phyloP scores from a whole-genome alignment of 345 rosid species.

The Hibiscus trionum region DNA sequence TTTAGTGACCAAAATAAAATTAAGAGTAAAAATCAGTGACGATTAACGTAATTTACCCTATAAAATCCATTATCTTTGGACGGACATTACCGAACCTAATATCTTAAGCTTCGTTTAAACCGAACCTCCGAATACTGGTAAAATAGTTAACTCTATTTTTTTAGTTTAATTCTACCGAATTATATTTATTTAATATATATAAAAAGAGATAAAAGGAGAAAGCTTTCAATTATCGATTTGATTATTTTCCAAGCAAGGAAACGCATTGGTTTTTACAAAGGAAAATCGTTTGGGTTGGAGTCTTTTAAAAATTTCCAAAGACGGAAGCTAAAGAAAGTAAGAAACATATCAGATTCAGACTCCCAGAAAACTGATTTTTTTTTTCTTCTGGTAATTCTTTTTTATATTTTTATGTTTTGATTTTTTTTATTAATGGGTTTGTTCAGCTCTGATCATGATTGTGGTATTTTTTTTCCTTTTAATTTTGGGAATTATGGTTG shows the following conservation, averaged over 20 bases:
- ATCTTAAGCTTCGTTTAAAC: background rate
- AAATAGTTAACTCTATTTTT: background rate
- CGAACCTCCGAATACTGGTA: background rate
- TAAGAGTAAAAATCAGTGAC: no score
- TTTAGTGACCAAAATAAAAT: no score
- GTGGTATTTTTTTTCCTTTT: background rate
- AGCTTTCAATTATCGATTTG: background rate
- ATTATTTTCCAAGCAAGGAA: conserved; percentile 5
- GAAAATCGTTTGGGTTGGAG: background rate
- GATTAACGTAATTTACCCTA: no score
- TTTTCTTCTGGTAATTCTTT: background rate
- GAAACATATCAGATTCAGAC: no score
- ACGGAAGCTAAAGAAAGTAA: no score
- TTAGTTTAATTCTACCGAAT: background rate
- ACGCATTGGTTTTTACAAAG: background rate
- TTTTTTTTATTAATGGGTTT: background rate
- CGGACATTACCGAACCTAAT: background rate
- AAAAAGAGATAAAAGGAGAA: background rate
- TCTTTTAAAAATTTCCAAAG: background rate
- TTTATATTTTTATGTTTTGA: background rate
- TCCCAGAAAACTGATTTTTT: background rate
- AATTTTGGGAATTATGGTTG: background rate
- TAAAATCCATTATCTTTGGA: background rate
- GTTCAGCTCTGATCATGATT: background rate
- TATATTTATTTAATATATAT: no score